A percentile compares a stretch with the other conserved stretches of the same genome.
Conservation (phyloP, 768 basidiomycete species). For the Russula griseocarnosa region DNA sequence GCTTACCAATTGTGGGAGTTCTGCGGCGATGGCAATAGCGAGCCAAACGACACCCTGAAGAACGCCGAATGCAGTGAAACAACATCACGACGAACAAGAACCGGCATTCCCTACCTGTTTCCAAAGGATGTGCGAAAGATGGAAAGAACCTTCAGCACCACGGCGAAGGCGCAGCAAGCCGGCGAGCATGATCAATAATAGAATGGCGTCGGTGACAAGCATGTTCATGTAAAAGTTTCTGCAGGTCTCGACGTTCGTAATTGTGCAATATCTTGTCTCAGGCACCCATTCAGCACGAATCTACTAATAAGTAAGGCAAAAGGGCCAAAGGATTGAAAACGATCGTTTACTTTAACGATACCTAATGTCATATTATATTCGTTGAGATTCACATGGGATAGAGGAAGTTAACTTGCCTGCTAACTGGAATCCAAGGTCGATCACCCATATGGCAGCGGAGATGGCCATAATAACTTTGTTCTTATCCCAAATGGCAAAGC, state of each 20-base stretch:
- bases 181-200: not conserved
- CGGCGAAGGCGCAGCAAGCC: not conserved
- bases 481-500: too few relatives aligned
- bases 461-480: too few relatives aligned
- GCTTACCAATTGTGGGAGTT: not conserved
- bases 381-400: too few relatives aligned
- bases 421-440: too few relatives aligned
- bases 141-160: not conserved
- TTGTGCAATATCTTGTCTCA: not conserved
- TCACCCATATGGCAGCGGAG: too few relatives aligned
- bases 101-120: not conserved
- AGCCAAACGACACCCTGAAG: not conserved
- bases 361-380: too few relatives aligned
- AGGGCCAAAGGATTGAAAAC: too few relatives aligned
- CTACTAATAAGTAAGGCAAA: not conserved
- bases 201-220: not conserved
- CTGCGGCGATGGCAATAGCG: not conserved
- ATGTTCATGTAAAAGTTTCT: not conserved
- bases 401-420: too few relatives aligned
- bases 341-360: too few relatives aligned
- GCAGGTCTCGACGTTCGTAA: not conserved
- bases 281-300: not conserved
- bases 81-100: not conserved
- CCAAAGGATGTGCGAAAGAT: not conserved
- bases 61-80: not conserved